These are phyloP conservation scores for Cladorrhinum samala DNA, from an alignment of 495 filamentous ascomycete species.

Conservation along the genomic window DNA sequence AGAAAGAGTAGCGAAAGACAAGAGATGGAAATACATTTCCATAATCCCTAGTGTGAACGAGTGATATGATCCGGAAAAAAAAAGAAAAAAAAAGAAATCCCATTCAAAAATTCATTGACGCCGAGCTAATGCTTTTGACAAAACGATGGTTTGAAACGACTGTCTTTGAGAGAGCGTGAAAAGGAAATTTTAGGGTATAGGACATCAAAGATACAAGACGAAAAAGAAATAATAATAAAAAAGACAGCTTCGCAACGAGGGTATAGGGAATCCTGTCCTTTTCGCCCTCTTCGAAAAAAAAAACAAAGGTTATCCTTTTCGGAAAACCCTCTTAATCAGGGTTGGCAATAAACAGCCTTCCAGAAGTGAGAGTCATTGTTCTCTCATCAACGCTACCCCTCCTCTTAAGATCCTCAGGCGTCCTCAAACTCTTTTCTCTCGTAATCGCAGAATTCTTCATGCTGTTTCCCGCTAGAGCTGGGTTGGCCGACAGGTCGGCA, in stretches of 20 bases:
- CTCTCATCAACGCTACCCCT: conserved; percentile 53
- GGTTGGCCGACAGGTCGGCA: conserved; percentile 34
- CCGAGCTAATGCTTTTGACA: not conserved
- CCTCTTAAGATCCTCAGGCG: conserved; percentile 67
- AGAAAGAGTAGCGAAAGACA: too few species aligned
- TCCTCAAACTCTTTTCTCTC: conserved; percentile 60
- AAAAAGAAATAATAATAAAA: not conserved
- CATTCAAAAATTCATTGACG: not conserved
- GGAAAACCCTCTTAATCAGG: conserved; percentile 71
- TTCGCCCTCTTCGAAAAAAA: not conserved
- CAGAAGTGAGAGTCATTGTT: conserved; percentile 73
- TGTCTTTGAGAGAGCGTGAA: not conserved
- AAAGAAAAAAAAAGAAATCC: not conserved
- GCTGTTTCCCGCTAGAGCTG: conserved; percentile 46
- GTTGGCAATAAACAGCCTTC: conserved; percentile 88
- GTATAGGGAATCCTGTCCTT: conserved; percentile 2
- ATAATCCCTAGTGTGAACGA: not conserved
- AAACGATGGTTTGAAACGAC: not conserved
- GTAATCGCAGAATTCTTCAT: conserved; percentile 46
- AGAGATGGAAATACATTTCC: too few species aligned
- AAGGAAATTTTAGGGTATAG: not conserved
- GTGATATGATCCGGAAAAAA: not conserved
- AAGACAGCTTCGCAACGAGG: not conserved
- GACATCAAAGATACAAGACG: not conserved
- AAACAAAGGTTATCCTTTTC: not conserved